Base-by-base conservation (phyloP, 768 basidiomycete species). In the Mycena filopes region DNA sequence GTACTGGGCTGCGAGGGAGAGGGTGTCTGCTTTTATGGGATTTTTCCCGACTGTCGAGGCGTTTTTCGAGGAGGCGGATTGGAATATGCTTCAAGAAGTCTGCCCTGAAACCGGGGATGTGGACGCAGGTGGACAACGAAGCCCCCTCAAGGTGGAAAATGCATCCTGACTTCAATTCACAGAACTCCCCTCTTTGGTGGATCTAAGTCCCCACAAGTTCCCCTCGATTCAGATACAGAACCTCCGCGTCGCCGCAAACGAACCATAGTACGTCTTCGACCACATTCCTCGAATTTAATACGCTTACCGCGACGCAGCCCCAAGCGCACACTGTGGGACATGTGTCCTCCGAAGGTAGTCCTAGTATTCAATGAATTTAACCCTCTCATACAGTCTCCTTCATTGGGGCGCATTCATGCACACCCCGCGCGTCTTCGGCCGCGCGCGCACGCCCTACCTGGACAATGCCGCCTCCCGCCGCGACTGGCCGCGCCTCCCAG, bases 41-140 rank as follows among this genome's bases (percentile, higher is more conserved):
- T 21, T 25, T 11, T 57, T 57, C 45, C n/a, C 45, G 33, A 48
- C 56, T 11, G 56, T 58, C n/a, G 56, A 48, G 42, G 56, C 43
- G n/a, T 58, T 58, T 25, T 47, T 58, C 31, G 56, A 58, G 23
- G 56, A 40, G n/a, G 56, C 56, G 25, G 56, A 58, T 48, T 58
- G 56, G 56, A 58, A 58, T 33, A 21, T 38, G 23, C 10, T 58
- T 20, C 33, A 58, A 20, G 13, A 48, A 26, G 25, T 58, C 13
- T n/a, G n/a, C n/a, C n/a, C n/a, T n/a, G n/a, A n/a, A n/a, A 23
- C 55, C 43, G 31, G 10, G 13, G n/a, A 28, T 7, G 6, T 21
- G 11, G 33, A 31, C n/a, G 11, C 21, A 20, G 21, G 55, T 56
- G 43, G 46, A 42, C 29, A 23, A 3, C n/a, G 31, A 6, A 31